Evolutionary conservation across 495 filamentous ascomycete genomes (phyloP), one percentile per base, ranked within the genome.

Genomic region (Platismatia glauca): DNA sequence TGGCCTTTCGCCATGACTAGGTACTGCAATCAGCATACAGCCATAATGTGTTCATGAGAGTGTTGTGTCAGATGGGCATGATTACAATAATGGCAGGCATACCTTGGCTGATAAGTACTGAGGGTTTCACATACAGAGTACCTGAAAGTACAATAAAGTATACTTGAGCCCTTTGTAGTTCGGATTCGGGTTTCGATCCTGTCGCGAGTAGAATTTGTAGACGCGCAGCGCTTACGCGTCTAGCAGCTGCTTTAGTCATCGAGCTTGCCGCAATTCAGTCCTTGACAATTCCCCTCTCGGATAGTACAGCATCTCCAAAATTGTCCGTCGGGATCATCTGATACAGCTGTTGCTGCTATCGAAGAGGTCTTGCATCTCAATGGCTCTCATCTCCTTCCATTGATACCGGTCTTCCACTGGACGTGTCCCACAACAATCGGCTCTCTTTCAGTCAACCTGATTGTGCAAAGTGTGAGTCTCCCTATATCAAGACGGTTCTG

Each of bases 151-250:
- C n/a, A n/a, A n/a, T n/a, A n/a, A n/a, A n/a, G n/a, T n/a, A n/a
- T n/a, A n/a, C n/a, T n/a, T n/a, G n/a, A n/a, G n/a, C n/a, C n/a
- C n/a, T n/a, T n/a, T n/a, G n/a, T n/a, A n/a, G n/a, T n/a, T n/a
- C n/a, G n/a, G n/a, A n/a, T n/a, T n/a, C n/a, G n/a, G n/a, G n/a
- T n/a, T n/a, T n/a, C n/a, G n/a, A n/a, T n/a, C n/a, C n/a, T n/a
- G n/a, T n/a, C n/a, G n/a, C n/a, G n/a, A n/a, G n/a, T n/a, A n/a
- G n/a, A n/a, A n/a, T n/a, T n/a, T n/a, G n/a, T n/a, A n/a, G n/a
- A n/a, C n/a, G n/a, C n/a, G n/a, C n/a, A n/a, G 44, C 44, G 44
- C 44, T 48, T 48, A 48, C n/a, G n/a, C 44, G 41, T 44, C 20
- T 44, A 44, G 38, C 16, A n/a, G n/a, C n/a, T n/a, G n/a, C n/a